Evolutionary conservation across 495 filamentous ascomycete species (phyloP).

Genomic region (Neohortaea acidophila): DNA sequence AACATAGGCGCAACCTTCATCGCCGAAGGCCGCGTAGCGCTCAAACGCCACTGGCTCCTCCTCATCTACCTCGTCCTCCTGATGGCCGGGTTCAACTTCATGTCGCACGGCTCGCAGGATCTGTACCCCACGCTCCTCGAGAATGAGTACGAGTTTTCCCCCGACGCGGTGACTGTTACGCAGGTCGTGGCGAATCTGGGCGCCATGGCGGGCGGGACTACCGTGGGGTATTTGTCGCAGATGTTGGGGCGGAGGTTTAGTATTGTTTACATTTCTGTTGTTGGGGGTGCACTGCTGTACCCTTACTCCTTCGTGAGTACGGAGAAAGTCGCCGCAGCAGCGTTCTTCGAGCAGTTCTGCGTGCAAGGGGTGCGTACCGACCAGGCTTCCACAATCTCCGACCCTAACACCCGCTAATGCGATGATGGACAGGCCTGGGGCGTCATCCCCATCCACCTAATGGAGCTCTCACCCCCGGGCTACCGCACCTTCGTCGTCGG

Average conservation of each 20-base stretch:
- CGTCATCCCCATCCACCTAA: conserved; percentile 70
- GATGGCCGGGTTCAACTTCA: conserved; percentile 87
- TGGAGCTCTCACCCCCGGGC: conserved; percentile 68
- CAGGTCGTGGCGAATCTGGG: conserved; percentile 74
- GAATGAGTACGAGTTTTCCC: conserved; percentile 58
- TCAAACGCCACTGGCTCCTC: conserved; percentile 65
- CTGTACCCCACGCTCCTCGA: conserved; percentile 74
- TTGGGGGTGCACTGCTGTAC: conserved; percentile 67
- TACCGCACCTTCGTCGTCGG: conserved; percentile 79
- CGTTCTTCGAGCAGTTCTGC: conserved; percentile 87
- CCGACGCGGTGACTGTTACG: conserved; percentile 61
- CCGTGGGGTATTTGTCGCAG: conserved; percentile 63
- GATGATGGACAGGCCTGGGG: too few species aligned
- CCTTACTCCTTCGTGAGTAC: conserved; percentile 59
- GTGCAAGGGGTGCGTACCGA: conserved; percentile 39
- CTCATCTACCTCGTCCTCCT: conserved; percentile 66
- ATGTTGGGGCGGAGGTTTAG: conserved; percentile 70
- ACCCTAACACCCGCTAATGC: too few species aligned
- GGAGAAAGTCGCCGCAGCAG: conserved; percentile 54
- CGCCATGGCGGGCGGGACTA: conserved; percentile 61
- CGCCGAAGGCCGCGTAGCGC: conserved; percentile 56
- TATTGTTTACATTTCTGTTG: conserved; percentile 60
- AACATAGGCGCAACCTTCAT: conserved; percentile 48
- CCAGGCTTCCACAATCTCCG: too few species aligned
- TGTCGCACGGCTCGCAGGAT: conserved; percentile 88